Evolutionary conservation across 345 rosid species (phyloP), one percentile per base, ranked within the genome.

Genomic region (Turritis glabra): DNA sequence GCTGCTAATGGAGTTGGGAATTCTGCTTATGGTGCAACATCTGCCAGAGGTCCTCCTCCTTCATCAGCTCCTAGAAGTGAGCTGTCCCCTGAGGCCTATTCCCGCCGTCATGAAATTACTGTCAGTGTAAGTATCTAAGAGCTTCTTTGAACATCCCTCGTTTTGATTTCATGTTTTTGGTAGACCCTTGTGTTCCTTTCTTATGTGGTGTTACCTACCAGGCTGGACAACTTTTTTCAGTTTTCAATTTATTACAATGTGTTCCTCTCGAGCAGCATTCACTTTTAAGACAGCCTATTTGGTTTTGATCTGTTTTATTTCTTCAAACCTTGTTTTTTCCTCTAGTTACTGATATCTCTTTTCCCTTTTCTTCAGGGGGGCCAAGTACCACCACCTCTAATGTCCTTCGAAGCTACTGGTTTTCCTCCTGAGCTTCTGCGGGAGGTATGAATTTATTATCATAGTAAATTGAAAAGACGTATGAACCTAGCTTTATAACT

Each of bases 391-490:
- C 83, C 77, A 5, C 96, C 99, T 33, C 79, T 95, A 19, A 80
- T 68, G 56, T 86, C 97, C 25, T 95, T 95, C 83, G 96, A 90
- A 69, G 74, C 82, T 53, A 83, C 92, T 63, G 92, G 94, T 21
- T 92, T 95, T 67, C 98, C 99, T 70, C 67, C 92, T 26, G 98
- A 95, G 88, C 83, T 95, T 77, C 85, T 95, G 63, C 88, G 94
- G 46, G 99, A 95, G 98, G 98, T 95, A 87, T 47, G 74, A 9
- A 10, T 75, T 82, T 30, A 30, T 22, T 12, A 21, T 64, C 19
- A 3, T 52, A 41, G 35, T 43, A 14, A n/a, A 32, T 7, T 55
- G 33, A 60, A 43, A 17, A 18, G 7, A 21, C 57, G 37, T 55
- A 11, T 17, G 35, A 71, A 27, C 19, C 30, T n/a, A n/a, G n/a